A percentile compares a stretch with the other conserved stretches of the same genome.
phyloP scores from a whole-genome alignment of 1,139 yeast genomes.

The Saccharomycopsis hybrid region DNA sequence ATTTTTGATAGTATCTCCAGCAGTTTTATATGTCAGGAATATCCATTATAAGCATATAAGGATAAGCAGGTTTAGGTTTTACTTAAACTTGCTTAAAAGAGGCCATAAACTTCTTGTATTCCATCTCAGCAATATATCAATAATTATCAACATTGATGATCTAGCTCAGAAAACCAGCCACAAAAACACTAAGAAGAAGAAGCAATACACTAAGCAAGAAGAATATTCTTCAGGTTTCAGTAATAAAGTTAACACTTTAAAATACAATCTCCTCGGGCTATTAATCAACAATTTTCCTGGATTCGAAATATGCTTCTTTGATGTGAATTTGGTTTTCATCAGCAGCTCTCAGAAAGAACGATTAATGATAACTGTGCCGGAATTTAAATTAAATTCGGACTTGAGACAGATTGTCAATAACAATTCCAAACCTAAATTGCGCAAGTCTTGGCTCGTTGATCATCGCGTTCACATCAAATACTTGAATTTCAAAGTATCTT shows the following conservation, averaged over 20 bases:
- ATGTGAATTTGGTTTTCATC: background rate
- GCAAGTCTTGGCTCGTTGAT: no score
- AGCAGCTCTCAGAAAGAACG: background rate
- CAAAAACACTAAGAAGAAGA: background rate
- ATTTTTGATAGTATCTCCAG: background rate
- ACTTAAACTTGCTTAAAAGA: slow-evolving; percentile 8
- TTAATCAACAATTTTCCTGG: slow-evolving; percentile 11
- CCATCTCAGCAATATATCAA: background rate
- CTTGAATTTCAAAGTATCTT: no score
- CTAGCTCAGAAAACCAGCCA: no score
- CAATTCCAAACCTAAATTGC: no score
- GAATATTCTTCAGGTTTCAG: no score
- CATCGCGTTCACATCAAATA: no score
- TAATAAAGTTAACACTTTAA: background rate
- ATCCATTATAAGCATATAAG: background rate
- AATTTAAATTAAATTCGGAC: slow-evolving; percentile 2
- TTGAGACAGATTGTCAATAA: no score
- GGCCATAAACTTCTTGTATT: slow-evolving; percentile 12
- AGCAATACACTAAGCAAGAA: no score
- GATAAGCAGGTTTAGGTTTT: slow-evolving; percentile 5
- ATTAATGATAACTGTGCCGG: slow-evolving; percentile 1
- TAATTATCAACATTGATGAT: slow-evolving; percentile 3
- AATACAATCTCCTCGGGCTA: background rate
- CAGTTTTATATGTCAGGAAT: background rate
- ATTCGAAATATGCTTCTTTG: slow-evolving; percentile 5